A percentile compares a stretch with the other conserved stretches of the same genome.
These are phyloP conservation scores for Xerophyta viscosa DNA, from an alignment of 106 monocot genomes.

Conservation along the genomic window DNA sequence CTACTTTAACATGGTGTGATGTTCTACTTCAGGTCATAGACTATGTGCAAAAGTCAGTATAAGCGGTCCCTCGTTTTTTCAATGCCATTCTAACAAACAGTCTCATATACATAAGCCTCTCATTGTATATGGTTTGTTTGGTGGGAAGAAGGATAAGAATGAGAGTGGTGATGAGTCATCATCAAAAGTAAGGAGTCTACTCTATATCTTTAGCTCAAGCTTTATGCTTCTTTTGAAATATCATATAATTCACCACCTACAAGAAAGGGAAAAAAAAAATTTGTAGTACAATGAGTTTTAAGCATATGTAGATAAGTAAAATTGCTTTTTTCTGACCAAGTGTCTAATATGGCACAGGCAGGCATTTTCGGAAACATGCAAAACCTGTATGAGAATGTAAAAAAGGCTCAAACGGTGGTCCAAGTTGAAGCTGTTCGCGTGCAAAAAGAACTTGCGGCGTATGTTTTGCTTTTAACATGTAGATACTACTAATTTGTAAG, in stretches of 20 bases:
- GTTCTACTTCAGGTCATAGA: constrained; percentile 36
- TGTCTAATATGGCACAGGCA: constrained; percentile 40
- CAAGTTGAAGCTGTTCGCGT: constrained; percentile 99
- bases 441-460: constrained; percentile 96
- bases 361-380: constrained; percentile 87
- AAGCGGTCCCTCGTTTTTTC: constrained; percentile 13
- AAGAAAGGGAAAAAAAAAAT: too few species aligned
- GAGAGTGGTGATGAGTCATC: constrained; percentile 54
- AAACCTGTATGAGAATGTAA: constrained; percentile 95
- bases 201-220: neutral
- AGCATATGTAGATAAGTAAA: neutral
- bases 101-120: constrained; percentile 26
- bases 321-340: neutral
- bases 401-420: constrained; percentile 98
- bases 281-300: neutral
- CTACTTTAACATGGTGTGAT: too few species aligned
- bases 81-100: constrained; percentile 23
- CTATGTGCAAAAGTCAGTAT: constrained; percentile 3
- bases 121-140: constrained; percentile 68
- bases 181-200: constrained; percentile 57
- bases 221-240: neutral
- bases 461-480: constrained; percentile 18
- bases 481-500: neutral
- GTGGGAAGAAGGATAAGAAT: constrained; percentile 82
- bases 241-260: too few species aligned